Base-by-base conservation (phyloP, 2,329 filamentous ascomycete genomes). In the Monascus ruber region DNA sequence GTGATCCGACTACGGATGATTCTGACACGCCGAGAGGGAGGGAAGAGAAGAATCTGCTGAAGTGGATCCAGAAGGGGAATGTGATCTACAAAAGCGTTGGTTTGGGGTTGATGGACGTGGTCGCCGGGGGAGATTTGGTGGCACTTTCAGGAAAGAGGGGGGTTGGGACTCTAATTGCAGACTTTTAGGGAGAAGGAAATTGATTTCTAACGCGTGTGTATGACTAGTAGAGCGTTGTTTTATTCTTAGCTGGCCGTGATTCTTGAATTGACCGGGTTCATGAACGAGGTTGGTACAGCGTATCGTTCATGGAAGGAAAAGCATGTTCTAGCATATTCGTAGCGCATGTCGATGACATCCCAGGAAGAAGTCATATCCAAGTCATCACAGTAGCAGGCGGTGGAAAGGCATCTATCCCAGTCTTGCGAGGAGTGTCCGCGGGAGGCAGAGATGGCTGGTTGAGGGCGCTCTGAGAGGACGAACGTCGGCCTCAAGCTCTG, bases 81-180 rank as follows among this genome's bases (percentile, higher is more conserved):
- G 73, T 83, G 1, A 74, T 84, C 28, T 83, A 79, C 53, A 83
- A 84, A 68, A 75, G 75, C 47, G 78, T 83, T 3, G 80, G 80
- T 0, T 56, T 83, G 39, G 79, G 78, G 0, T 54, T 83, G 43
- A 83, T 82, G 77, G 80, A 83, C 60, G 62, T 83, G 29, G 72
- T 78, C 2, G 74, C 81, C 5, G 79, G 77, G 0, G 64, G 65
- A 26, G 71, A 78, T 48, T 48, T 83, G 41, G 65, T 81, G 5
- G 54, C 63, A 25, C 54, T 81, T 51, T 77, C 77, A 7, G 68
- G 71, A 44, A 65, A 69, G 42, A 69, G 67, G 43, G 68, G 68
- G 1, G 54, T 82, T 27, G 79, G 79, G n/a, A 65, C 60, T 5
- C 59, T 53, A 3, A 54, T 69, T 43, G 58, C 63, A 40, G 63